phyloP scores from a whole-genome alignment of 148 eudicot species.

The Linanthus parryae region DNA sequence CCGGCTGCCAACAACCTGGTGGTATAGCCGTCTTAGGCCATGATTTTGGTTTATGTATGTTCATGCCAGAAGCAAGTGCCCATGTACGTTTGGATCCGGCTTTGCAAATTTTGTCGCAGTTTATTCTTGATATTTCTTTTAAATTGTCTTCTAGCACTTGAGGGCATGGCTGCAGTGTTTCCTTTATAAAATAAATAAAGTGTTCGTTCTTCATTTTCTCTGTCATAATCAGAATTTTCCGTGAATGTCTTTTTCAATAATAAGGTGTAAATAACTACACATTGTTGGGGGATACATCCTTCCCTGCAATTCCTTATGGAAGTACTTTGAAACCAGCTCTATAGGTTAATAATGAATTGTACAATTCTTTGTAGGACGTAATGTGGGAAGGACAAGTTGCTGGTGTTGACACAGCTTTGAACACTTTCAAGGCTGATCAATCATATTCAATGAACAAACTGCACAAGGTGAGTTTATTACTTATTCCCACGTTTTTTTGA shows the following conservation, averaged over 20 bases:
- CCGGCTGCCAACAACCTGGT: conserved; percentile 95
- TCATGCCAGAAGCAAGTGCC: conserved; percentile 75
- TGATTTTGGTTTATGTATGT: conserved; percentile 91
- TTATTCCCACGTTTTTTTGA: neutral
- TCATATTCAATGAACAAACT: conserved; percentile 65
- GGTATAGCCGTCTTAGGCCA: conserved; percentile 86
- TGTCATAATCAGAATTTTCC: no score
- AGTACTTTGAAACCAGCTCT: neutral
- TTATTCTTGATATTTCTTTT: no score
- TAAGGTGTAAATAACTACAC: no score
- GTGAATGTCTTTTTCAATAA: no score
- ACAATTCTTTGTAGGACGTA: conserved; percentile 49
- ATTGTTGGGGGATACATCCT: no score
- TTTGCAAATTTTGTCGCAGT: no score
- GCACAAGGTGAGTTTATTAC: conserved; percentile 29
- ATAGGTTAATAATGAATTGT: neutral
- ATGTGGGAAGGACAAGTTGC: conserved; percentile 88
- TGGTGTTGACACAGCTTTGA: conserved; percentile 73
- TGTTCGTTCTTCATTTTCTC: no score
- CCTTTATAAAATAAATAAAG: no score
- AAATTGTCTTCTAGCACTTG: no score
- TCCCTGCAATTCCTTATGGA: neutral
- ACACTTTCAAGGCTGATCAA: conserved; percentile 70
- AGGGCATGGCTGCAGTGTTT: no score
- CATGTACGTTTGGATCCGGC: conserved; percentile 35